Conservation (phyloP, 805 yeast species). For the Wickerhamiella dianesei region DNA sequence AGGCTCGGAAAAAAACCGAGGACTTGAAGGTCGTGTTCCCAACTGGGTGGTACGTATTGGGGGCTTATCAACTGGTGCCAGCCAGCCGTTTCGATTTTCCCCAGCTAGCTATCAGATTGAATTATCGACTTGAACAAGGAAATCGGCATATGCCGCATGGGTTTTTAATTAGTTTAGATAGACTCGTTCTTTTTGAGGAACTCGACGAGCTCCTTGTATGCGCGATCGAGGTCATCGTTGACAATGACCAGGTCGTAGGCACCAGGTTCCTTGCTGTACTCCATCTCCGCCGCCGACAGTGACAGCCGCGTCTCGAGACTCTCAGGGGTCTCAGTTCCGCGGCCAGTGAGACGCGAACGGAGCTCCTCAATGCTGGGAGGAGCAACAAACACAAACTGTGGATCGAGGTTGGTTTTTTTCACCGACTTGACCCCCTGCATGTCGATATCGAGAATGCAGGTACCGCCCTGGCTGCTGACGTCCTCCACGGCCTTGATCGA, state of each 20-base stretch:
- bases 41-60: no score
- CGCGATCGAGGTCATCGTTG: conserved; percentile 82
- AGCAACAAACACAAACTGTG: conserved; percentile 73
- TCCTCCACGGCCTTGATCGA: conserved; percentile 72
- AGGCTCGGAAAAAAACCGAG: no score
- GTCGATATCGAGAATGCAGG: conserved; percentile 91
- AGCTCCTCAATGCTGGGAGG: conserved; percentile 85
- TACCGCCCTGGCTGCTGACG: conserved; percentile 46
- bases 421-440: conserved; percentile 98
- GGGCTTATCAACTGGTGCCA: no score
- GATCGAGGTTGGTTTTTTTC: conserved; percentile 67
- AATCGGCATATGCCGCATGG: no score
- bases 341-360: conserved; percentile 57
- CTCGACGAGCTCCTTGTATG: conserved; percentile 65
- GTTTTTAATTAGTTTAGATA: no score
- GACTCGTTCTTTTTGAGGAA: conserved; percentile 35
- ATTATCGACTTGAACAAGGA: no score
- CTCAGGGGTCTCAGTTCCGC: conserved; percentile 93
- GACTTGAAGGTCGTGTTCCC: no score
- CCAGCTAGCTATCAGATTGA: no score
- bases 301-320: conserved; percentile 67
- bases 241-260: conserved; percentile 84
- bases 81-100: no score
- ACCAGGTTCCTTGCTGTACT: conserved; percentile 66
- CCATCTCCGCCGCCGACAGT: conserved; percentile 83